Percentiles rank a stretch among this genome's conserved stretches.
phyloP scores from a whole-genome alignment of 371 early-diverging fungal genomes.

The Mortierella sp. region DNA sequence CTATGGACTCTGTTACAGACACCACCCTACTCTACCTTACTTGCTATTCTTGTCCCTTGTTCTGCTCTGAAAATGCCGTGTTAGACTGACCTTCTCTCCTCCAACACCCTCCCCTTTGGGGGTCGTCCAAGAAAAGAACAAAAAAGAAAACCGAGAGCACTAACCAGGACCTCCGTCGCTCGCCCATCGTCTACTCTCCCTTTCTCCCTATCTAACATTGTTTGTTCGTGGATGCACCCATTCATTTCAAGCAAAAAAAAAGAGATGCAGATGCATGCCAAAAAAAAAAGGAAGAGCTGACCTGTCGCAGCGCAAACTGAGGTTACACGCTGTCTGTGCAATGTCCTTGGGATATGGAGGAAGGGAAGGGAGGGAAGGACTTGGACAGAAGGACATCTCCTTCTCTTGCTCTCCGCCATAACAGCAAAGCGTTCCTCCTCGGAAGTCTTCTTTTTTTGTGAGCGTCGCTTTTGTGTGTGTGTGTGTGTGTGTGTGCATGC shows the following conservation, averaged over 20 bases:
- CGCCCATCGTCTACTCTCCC: background rate
- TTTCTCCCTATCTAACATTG: background rate
- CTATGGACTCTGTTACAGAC: background rate
- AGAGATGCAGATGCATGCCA: background rate
- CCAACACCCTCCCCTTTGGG: background rate
- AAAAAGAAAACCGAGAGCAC: conserved; percentile 6
- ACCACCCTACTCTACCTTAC: background rate
- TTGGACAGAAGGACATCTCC: background rate
- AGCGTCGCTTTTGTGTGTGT: background rate
- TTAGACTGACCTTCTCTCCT: background rate
- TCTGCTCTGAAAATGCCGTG: background rate
- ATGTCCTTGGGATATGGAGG: background rate
- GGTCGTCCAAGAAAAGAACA: conserved; percentile 1
- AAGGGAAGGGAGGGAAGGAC: background rate
- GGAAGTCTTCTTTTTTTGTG: background rate
- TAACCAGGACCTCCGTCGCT: background rate
- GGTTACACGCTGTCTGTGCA: conserved; percentile 8
- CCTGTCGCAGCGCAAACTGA: background rate
- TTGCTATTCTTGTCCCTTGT: background rate
- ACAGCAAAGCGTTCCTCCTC: background rate
- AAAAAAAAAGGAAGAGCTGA: background rate
- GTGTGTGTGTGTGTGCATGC: background rate
- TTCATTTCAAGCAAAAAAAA: background rate
- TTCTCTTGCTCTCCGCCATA: background rate
- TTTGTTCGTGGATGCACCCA: background rate